Evolutionary conservation across 176 grass and related monocot species (phyloP).

Genomic region (Ampelocalamus luodianensis): DNA sequence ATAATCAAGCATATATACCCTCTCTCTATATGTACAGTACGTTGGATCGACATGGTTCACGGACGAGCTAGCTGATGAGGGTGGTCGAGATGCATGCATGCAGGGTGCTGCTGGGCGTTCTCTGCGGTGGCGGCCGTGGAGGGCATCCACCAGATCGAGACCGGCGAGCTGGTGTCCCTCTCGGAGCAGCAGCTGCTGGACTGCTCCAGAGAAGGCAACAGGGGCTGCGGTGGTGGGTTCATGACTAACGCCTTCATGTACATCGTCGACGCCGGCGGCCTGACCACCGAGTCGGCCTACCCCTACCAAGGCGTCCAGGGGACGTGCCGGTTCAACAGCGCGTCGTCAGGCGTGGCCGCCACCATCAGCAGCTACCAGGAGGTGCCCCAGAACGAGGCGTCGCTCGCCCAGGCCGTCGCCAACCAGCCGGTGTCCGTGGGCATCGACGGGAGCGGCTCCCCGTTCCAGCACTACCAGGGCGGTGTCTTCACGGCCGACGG

Average conservation of each 20-base stretch:
- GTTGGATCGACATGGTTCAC: neutral
- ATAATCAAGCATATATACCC: too few species aligned
- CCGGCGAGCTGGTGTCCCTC: slow-evolving; percentile 28
- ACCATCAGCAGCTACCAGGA: neutral
- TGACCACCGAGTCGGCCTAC: slow-evolving; percentile 35
- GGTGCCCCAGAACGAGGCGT: neutral
- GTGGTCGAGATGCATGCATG: neutral
- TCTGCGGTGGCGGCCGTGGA: slow-evolving; percentile 45
- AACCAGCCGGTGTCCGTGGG: slow-evolving; percentile 5
- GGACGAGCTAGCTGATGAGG: neutral
- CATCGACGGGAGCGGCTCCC: neutral
- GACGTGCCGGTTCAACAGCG: neutral
- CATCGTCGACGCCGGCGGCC: slow-evolving; percentile 18
- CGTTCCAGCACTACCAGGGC: neutral
- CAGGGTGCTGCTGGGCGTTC: slow-evolving; percentile 60
- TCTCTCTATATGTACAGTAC: neutral
- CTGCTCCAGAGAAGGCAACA: neutral
- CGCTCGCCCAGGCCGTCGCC: neutral
- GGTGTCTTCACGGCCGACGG: neutral
- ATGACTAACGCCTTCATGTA: slow-evolving; percentile 27
- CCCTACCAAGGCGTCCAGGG: neutral
- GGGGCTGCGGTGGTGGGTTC: neutral
- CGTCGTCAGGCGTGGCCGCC: neutral
- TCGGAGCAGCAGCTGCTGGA: slow-evolving; percentile 44
- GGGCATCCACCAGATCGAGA: slow-evolving; percentile 31